Evolutionary conservation across 202 grass and related monocot genomes (phyloP).

Genomic region (Panicum virgatum): DNA sequence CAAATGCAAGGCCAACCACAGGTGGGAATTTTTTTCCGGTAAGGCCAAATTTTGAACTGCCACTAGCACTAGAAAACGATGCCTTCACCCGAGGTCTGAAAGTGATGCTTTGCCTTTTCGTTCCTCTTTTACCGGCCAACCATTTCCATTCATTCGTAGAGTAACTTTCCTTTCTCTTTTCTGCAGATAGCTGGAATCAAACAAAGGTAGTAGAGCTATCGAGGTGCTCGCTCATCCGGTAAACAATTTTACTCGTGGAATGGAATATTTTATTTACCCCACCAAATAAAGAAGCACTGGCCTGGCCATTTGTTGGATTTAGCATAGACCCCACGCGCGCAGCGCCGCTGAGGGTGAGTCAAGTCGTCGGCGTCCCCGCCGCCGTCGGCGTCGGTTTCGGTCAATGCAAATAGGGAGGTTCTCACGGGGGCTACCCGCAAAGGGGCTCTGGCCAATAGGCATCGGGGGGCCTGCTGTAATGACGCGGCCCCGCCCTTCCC

Average conservation of each 20-base stretch:
- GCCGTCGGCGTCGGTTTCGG: neutral
- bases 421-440: too few relatives aligned
- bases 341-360: too few relatives aligned
- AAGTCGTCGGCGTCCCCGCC: neutral
- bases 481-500: constrained; percentile 12
- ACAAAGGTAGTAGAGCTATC: neutral
- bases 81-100: neutral
- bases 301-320: too few relatives aligned
- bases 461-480: constrained; percentile 13
- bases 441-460: too few relatives aligned
- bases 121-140: neutral
- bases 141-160: neutral
- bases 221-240: neutral
- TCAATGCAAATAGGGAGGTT: neutral
- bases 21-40: neutral
- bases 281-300: too few relatives aligned
- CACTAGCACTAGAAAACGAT: neutral
- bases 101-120: neutral
- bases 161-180: neutral
- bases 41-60: neutral
- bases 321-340: too few relatives aligned
- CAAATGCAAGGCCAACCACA: neutral
- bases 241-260: neutral
- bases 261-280: neutral
- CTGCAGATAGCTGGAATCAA: neutral